phyloP scores from a whole-genome alignment of 2,329 filamentous ascomycete genomes.

The Pestalotiopsis sp. region DNA sequence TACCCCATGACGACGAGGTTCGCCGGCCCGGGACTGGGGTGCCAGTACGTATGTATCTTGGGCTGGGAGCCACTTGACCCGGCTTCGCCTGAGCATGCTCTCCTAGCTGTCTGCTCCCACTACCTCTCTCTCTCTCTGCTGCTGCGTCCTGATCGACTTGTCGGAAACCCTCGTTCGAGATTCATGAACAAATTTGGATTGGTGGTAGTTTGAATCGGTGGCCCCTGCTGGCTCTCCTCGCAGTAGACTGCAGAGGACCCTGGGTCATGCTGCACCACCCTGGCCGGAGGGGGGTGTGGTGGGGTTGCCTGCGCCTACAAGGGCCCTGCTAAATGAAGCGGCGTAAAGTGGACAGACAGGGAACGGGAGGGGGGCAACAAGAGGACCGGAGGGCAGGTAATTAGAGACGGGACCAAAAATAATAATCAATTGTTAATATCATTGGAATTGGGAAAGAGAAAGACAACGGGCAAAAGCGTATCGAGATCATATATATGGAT shows the following conservation, averaged over 20 bases:
- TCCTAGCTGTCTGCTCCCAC: neutral
- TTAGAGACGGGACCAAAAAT: neutral
- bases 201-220: conserved; percentile 12
- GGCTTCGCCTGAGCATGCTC: neutral
- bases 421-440: neutral
- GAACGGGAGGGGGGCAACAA: conserved; percentile 1
- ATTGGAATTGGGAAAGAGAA: neutral
- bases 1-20: conserved; percentile 5
- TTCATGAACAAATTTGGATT: conserved; percentile 11
- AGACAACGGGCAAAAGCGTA: neutral
- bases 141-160: conserved; percentile 2
- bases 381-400: neutral
- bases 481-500: neutral
- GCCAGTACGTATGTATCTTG: neutral
- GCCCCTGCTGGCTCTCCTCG: conserved; percentile 6
- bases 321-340: conserved; percentile 12
- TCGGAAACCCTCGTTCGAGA: conserved; percentile 8
- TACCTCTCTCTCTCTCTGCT: neutral
- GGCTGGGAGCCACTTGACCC: neutral
- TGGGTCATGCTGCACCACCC: neutral
- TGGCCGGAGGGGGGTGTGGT: conserved; percentile 11
- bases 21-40: neutral
- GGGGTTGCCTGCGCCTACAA: conserved; percentile 9
- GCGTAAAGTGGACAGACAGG: conserved; percentile 12
- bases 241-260: conserved; percentile 6